Evolutionary conservation across 805 yeast species (phyloP).

Genomic region (Suhomyces kilbournensis): DNA sequence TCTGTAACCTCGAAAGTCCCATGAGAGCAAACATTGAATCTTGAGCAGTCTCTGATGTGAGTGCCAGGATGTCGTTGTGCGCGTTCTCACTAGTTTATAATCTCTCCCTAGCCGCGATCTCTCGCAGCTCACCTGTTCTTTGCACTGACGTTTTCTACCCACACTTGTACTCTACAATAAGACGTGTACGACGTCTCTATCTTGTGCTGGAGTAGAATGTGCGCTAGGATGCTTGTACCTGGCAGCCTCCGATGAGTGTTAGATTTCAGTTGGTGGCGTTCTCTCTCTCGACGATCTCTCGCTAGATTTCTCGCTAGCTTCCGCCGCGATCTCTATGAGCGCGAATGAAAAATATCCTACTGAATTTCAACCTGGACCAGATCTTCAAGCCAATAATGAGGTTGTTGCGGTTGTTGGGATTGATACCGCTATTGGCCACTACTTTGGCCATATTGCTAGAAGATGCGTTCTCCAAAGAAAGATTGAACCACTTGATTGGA

Average conservation of each 20-base stretch:
- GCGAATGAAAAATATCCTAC: not conserved
- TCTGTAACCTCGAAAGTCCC: no score
- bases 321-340: not conserved
- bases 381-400: not conserved
- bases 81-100: no score
- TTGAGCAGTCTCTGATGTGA: no score
- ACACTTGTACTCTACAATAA: no score
- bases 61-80: no score
- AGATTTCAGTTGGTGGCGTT: not conserved
- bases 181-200: no score
- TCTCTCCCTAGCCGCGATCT: no score
- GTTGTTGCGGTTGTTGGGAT: slow-evolving; percentile 2
- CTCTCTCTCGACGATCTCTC: not conserved
- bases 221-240: not conserved
- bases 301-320: not conserved
- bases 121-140: no score
- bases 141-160: no score
- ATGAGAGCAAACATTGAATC: no score
- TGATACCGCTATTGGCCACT: not conserved
- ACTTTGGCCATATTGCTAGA: slow-evolving; percentile 36
- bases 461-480: slow-evolving; percentile 54
- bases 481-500: slow-evolving; percentile 40
- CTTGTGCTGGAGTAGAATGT: no score
- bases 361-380: not conserved
- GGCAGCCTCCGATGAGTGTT: not conserved